A percentile compares a stretch with the other conserved stretches of the same genome.
Conservation (phyloP, 768 basidiomycete genomes). For the Cyathus striatus region DNA sequence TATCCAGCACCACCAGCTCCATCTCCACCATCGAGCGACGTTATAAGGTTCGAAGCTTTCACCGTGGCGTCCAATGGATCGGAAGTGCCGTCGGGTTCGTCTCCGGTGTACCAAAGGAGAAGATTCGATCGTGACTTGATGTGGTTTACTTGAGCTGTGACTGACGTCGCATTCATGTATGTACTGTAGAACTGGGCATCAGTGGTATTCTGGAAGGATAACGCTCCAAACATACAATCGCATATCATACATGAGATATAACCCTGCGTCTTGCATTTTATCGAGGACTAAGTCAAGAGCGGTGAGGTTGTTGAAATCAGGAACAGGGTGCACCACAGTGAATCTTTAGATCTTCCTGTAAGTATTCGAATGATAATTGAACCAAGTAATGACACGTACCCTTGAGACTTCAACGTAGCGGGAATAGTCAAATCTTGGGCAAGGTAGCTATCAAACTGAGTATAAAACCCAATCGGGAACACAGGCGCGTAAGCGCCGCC, state of each 20-base stretch:
- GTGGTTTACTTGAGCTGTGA: conserved; percentile 62
- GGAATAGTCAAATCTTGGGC: conserved; percentile 47
- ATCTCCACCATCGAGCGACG: conserved; percentile 48
- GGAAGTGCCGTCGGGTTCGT: conserved; percentile 69
- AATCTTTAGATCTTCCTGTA: too few species aligned
- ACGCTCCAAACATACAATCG: conserved; percentile 46
- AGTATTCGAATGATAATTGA: too few species aligned
- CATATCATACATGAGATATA: conserved; percentile 86
- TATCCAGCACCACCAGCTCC: conserved; percentile 48
- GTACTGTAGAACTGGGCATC: too few species aligned
- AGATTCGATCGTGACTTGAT: conserved; percentile 67
- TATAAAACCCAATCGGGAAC: conserved; percentile 75
- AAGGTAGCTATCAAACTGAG: conserved; percentile 51
- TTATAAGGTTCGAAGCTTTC: conserved; percentile 50
- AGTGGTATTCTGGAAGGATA: too few species aligned
- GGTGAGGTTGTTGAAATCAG: conserved; percentile 57
- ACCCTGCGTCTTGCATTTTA: conserved; percentile 61
- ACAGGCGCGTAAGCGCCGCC: conserved; percentile 47
- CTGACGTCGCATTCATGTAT: conserved; percentile 60
- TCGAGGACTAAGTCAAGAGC: conserved; percentile 56
- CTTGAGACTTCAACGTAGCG: conserved; percentile 49
- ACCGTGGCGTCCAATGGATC: conserved; percentile 62
- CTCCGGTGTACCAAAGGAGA: conserved; percentile 68
- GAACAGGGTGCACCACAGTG: conserved; percentile 75
- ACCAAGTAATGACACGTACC: too few species aligned